phyloP scores from a whole-genome alignment of 345 rosid genomes.

The Camelina laxa region DNA sequence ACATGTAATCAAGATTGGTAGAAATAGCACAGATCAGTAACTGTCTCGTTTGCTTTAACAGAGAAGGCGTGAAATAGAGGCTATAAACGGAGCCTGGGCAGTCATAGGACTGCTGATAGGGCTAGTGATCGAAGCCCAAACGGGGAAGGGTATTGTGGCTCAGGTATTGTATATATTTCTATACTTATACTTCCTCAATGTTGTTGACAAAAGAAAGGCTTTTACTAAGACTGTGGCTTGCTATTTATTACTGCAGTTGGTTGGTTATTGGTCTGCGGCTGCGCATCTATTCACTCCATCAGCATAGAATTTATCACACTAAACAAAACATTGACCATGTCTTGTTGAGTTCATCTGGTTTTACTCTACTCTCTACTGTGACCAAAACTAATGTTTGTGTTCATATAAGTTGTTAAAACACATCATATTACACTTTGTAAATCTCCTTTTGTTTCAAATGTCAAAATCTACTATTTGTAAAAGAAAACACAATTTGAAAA shows the following conservation, averaged over 20 bases:
- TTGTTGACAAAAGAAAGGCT: slow-evolving; percentile 9
- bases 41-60: slow-evolving; percentile 33
- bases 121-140: slow-evolving; percentile 83
- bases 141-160: slow-evolving; percentile 64
- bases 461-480: neutral
- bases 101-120: slow-evolving; percentile 84
- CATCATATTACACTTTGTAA: neutral
- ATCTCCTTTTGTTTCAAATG: neutral
- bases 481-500: neutral
- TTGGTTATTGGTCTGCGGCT: slow-evolving; percentile 67
- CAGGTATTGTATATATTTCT: slow-evolving; percentile 53
- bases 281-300: slow-evolving; percentile 40
- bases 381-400: neutral
- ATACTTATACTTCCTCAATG: neutral
- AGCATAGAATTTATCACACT: slow-evolving; percentile 23
- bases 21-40: neutral
- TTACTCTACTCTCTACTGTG: slow-evolving; percentile 13
- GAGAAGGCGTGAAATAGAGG: slow-evolving; percentile 83
- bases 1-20: neutral
- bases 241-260: slow-evolving; percentile 58
- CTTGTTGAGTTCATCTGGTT: slow-evolving; percentile 11
- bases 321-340: slow-evolving; percentile 3
- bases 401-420: slow-evolving; percentile 12
- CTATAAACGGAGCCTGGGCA: slow-evolving; percentile 94
- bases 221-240: slow-evolving; percentile 14